A percentile compares a stretch with the other conserved stretches of the same genome.
Evolutionary conservation across 805 yeast genomes (phyloP).

Genomic region (Wickerhamia fluorescens): DNA sequence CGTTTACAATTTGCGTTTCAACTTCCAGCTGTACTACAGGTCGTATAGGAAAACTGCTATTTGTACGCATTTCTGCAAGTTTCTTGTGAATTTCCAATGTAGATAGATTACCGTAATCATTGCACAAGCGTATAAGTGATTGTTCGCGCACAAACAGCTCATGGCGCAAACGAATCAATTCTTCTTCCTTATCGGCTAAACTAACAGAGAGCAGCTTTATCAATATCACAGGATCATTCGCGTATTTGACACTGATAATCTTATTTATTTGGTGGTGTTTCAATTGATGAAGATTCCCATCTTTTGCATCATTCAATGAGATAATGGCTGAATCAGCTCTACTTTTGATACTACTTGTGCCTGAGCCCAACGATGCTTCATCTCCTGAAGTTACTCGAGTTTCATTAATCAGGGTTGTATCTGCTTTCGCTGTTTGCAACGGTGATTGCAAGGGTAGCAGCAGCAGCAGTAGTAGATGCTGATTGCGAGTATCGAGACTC

Average conservation of each 20-base stretch:
- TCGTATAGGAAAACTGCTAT: too few species aligned
- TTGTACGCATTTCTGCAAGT: slow-evolving; percentile 14
- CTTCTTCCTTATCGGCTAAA: slow-evolving; percentile 41
- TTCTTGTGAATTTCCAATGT: slow-evolving; percentile 28
- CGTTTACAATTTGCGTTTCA: slow-evolving; percentile 22
- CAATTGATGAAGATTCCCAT: slow-evolving; percentile 9
- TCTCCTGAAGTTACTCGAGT: background rate
- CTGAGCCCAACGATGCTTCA: too few species aligned
- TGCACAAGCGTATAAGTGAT: slow-evolving; percentile 22
- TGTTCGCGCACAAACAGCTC: slow-evolving; percentile 28
- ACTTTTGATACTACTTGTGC: too few species aligned
- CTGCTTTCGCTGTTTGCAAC: too few species aligned
- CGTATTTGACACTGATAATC: slow-evolving; percentile 18
- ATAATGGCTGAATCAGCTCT: slow-evolving; percentile 4
- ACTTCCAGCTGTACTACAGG: too few species aligned
- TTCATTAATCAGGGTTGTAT: too few species aligned
- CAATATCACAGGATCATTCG: slow-evolving; percentile 20
- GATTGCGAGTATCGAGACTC: too few species aligned
- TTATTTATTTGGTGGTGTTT: slow-evolving; percentile 10
- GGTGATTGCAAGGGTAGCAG: too few species aligned
- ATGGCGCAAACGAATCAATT: slow-evolving; percentile 31
- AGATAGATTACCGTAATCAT: slow-evolving; percentile 30
- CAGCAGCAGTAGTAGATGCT: too few species aligned
- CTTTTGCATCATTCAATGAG: too few species aligned
- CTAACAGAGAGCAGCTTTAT: slow-evolving; percentile 44